These are phyloP conservation scores for Tetratostichococcus sp. DNA, from an alignment of 139 green algal genomes.

Conservation along the genomic window DNA sequence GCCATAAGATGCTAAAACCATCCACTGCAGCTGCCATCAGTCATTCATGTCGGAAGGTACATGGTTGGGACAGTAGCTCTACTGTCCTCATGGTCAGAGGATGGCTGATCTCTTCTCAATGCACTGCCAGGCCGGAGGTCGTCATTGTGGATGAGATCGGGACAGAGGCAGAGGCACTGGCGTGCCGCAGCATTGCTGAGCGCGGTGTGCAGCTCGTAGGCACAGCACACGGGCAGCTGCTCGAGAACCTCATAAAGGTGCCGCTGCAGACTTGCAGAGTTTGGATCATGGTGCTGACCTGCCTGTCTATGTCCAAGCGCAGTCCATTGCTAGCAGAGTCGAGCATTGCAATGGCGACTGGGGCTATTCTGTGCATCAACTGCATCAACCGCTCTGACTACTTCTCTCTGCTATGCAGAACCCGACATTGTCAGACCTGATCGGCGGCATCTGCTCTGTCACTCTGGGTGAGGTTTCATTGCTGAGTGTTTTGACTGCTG, in stretches of 20 bases:
- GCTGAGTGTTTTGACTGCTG: no score
- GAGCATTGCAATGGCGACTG: no score
- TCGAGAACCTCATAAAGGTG: slow-evolving; percentile 96
- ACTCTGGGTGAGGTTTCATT: slow-evolving; percentile 40
- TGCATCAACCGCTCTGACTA: no score
- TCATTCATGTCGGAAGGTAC: no score
- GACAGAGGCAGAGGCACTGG: slow-evolving; percentile 91
- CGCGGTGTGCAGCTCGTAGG: slow-evolving; percentile 91
- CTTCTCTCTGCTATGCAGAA: slow-evolving; percentile 39
- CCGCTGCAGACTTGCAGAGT: no score
- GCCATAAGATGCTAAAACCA: neutral
- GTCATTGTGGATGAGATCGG: slow-evolving; percentile 97
- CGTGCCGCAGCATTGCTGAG: slow-evolving; percentile 96
- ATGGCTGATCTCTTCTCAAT: no score
- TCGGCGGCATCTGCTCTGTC: slow-evolving; percentile 70
- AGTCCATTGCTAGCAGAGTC: no score
- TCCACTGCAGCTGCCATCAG: neutral
- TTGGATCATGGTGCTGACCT: no score
- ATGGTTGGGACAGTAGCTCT: no score
- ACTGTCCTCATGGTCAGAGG: no score
- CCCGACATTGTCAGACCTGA: slow-evolving; percentile 72
- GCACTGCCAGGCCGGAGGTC: slow-evolving; percentile 32
- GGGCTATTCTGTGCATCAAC: no score
- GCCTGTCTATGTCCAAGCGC: no score
- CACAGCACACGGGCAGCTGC: slow-evolving; percentile 91